These are phyloP conservation scores for Coccomyxa sp. DNA, from an alignment of 139 green algal species.

Conservation along the genomic window DNA sequence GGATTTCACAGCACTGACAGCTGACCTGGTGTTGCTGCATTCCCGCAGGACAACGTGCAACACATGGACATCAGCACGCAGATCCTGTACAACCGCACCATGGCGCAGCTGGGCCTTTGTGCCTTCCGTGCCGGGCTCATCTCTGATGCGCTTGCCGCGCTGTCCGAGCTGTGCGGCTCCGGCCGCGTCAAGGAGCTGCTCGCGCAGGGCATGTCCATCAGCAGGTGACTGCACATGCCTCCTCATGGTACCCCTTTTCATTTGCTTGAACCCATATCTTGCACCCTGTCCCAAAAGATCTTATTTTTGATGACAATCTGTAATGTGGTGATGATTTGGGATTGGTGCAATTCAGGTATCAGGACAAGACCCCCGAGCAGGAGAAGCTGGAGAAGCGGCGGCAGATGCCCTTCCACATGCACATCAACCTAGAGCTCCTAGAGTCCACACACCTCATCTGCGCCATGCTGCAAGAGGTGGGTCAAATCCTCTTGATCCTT, in stretches of 20 bases:
- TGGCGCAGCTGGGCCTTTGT: constrained; percentile 92
- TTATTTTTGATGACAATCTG: not conserved
- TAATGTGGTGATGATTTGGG: not conserved
- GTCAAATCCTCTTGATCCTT: not conserved
- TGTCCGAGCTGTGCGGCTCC: constrained; percentile 90
- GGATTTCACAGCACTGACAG: not conserved
- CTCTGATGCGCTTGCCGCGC: constrained; percentile 80
- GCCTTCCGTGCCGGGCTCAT: constrained; percentile 90
- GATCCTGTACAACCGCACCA: constrained; percentile 97
- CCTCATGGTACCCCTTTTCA: not conserved
- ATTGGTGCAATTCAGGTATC: constrained; percentile 11
- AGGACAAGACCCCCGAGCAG: constrained; percentile 67
- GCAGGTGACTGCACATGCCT: constrained; percentile 8
- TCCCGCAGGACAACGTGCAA: constrained; percentile 54
- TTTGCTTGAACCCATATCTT: not conserved
- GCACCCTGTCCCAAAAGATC: not conserved
- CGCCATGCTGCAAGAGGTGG: constrained; percentile 94
- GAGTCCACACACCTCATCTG: constrained; percentile 89
- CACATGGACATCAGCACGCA: constrained; percentile 94
- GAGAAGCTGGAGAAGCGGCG: constrained; percentile 93
- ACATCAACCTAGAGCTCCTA: constrained; percentile 98
- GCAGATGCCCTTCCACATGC: constrained; percentile 99
- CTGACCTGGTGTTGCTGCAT: not conserved
- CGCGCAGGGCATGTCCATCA: constrained; percentile 72
- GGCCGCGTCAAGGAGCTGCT: constrained; percentile 96